Evolutionary conservation across 2,329 filamentous ascomycete species (phyloP).

Genomic region (Monosporascus sp.): DNA sequence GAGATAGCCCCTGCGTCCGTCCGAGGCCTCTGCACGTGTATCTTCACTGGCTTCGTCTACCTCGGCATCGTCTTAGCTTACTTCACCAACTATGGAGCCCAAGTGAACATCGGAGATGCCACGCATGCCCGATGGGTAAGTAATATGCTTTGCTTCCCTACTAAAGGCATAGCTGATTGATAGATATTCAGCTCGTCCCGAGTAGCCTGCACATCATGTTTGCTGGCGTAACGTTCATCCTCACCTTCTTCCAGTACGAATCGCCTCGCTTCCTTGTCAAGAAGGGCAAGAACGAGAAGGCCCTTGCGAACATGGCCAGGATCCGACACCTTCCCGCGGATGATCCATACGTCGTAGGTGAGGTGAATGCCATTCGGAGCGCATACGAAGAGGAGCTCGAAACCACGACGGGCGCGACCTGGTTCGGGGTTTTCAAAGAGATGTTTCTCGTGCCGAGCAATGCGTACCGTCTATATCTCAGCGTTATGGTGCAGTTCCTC

Average conservation of each 20-base stretch:
- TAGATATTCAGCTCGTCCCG: constrained; percentile 54
- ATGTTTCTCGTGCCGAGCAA: constrained; percentile 64
- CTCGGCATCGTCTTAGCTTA: constrained; percentile 74
- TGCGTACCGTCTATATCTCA: constrained; percentile 66
- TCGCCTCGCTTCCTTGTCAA: constrained; percentile 69
- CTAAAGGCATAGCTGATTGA: constrained; percentile 3
- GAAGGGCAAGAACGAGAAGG: constrained; percentile 53
- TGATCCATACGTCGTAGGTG: constrained; percentile 55
- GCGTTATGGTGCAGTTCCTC: constrained; percentile 63
- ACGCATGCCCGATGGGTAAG: constrained; percentile 44
- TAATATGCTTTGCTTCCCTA: neutral
- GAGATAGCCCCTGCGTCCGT: neutral
- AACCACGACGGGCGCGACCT: constrained; percentile 61
- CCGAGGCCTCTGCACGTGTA: constrained; percentile 37
- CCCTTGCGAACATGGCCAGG: constrained; percentile 47
- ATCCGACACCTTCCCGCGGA: constrained; percentile 56
- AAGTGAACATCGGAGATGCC: constrained; percentile 42
- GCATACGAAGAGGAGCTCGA: constrained; percentile 67
- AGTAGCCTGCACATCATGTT: constrained; percentile 76
- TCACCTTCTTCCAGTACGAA: constrained; percentile 65
- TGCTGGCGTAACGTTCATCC: constrained; percentile 62
- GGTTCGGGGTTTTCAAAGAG: constrained; percentile 62
- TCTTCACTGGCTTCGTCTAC: constrained; percentile 68
- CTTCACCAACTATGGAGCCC: constrained; percentile 63
- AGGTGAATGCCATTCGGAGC: constrained; percentile 59